Percentiles rank a stretch among this genome's conserved stretches.
Conservation (phyloP, 2,329 filamentous ascomycete species). For the Ophiocordyceps robertsii region DNA sequence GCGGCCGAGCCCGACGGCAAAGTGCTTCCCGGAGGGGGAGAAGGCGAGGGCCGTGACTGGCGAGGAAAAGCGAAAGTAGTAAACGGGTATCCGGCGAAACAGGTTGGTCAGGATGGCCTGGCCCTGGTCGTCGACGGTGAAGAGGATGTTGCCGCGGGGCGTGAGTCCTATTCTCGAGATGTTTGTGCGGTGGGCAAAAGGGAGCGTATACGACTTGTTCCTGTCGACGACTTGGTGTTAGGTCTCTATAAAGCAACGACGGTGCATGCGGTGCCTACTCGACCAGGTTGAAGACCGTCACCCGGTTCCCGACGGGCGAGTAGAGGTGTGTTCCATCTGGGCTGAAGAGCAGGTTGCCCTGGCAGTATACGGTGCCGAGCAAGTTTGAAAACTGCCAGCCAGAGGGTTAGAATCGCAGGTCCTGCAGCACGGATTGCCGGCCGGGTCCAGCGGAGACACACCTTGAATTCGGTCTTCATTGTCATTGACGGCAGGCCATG, state of each 20-base stretch:
- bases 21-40: constrained; percentile 80
- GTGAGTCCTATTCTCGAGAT: constrained; percentile 80
- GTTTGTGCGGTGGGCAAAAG: constrained; percentile 88
- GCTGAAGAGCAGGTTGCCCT: constrained; percentile 93
- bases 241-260: background rate
- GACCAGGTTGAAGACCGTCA: constrained; percentile 90
- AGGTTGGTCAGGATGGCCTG: constrained; percentile 89
- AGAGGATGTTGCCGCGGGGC: constrained; percentile 78
- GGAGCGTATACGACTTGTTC: constrained; percentile 77
- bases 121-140: constrained; percentile 89
- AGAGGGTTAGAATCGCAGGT: background rate
- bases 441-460: constrained; percentile 21
- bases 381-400: constrained; percentile 82
- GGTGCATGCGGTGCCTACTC: constrained; percentile 45
- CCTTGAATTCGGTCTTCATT: constrained; percentile 99
- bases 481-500: constrained; percentile 27
- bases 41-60: constrained; percentile 75
- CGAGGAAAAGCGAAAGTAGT: constrained; percentile 91
- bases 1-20: constrained; percentile 76
- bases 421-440: background rate
- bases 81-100: constrained; percentile 69
- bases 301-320: constrained; percentile 90
- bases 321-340: constrained; percentile 92
- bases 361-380: constrained; percentile 94
- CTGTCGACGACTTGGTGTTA: constrained; percentile 31